phyloP scores from a whole-genome alignment of 495 filamentous ascomycete species.

The Bacidia gigantensis region DNA sequence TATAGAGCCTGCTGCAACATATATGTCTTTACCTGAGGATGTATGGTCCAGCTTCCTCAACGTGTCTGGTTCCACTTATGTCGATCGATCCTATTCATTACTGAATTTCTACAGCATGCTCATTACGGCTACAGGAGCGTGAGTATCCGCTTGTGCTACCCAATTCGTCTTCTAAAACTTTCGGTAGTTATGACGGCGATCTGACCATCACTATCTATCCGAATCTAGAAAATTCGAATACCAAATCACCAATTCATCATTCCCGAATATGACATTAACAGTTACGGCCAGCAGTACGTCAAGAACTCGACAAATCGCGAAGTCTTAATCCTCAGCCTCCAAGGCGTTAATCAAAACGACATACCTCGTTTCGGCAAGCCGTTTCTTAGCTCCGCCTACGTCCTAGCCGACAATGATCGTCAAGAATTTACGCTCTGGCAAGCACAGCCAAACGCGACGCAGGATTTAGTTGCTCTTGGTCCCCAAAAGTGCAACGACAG shows the following conservation, averaged over 20 bases:
- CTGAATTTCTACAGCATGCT: slow-evolving; percentile 15
- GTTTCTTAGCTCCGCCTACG: slow-evolving; percentile 29
- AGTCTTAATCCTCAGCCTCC: slow-evolving; percentile 19
- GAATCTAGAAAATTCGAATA: slow-evolving; percentile 13
- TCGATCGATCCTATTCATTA: slow-evolving; percentile 13
- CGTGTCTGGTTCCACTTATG: slow-evolving; percentile 11
- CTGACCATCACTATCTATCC: slow-evolving; percentile 15
- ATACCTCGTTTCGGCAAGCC: slow-evolving; percentile 23
- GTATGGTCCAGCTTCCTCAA: slow-evolving; percentile 19
- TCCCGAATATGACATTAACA: slow-evolving; percentile 18
- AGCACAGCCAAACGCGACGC: not conserved
- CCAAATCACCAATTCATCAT: slow-evolving; percentile 27
- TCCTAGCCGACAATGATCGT: slow-evolving; percentile 24
- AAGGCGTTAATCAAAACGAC: slow-evolving; percentile 17
- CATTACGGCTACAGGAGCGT: not conserved
- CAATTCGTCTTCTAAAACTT: too few relatives aligned
- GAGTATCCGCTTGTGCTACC: too few relatives aligned
- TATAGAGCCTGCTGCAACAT: slow-evolving; percentile 15
- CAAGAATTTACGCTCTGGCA: slow-evolving; percentile 10
- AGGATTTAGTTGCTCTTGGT: not conserved
- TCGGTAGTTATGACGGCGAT: slow-evolving; percentile 16
- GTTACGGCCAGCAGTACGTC: slow-evolving; percentile 16
- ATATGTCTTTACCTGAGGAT: slow-evolving; percentile 12
- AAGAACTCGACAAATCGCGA: slow-evolving; percentile 12
- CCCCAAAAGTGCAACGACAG: not conserved